These are phyloP conservation scores for Rhododendron ovatum DNA, from an alignment of 148 eudicot species.

Conservation along the genomic window DNA sequence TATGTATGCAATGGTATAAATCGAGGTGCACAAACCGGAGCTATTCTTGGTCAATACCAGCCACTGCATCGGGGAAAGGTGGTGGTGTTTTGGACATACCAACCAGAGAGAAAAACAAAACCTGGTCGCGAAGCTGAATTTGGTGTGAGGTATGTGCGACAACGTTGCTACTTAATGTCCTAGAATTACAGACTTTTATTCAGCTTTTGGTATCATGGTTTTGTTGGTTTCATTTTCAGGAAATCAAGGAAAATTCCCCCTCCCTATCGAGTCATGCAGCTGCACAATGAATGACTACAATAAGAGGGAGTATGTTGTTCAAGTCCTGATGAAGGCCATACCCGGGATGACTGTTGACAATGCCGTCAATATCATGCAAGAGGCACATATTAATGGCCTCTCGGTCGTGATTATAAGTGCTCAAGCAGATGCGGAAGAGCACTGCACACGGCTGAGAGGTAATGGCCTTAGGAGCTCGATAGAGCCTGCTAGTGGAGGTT, in stretches of 20 bases:
- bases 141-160: slow-evolving; percentile 76
- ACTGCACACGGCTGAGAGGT: slow-evolving; percentile 76
- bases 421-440: slow-evolving; percentile 60
- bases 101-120: slow-evolving; percentile 71
- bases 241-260: slow-evolving; percentile 83
- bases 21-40: slow-evolving; percentile 38
- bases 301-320: slow-evolving; percentile 96
- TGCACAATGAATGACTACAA: slow-evolving; percentile 86
- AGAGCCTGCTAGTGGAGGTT: slow-evolving; percentile 83
- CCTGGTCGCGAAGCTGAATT: slow-evolving; percentile 92
- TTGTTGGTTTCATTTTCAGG: slow-evolving; percentile 27
- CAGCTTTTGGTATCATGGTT: neutral
- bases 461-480: slow-evolving; percentile 86
- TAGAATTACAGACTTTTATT: neutral
- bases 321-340: slow-evolving; percentile 94
- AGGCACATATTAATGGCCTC: slow-evolving; percentile 7
- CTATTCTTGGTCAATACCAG: slow-evolving; percentile 39
- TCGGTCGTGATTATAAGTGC: slow-evolving; percentile 11
- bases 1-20: neutral
- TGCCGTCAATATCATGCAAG: slow-evolving; percentile 92
- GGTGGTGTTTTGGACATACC: slow-evolving; percentile 80
- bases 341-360: slow-evolving; percentile 88
- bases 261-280: slow-evolving; percentile 66
- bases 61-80: slow-evolving; percentile 51
- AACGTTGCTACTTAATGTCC: neutral